A percentile compares a stretch with the other conserved stretches of the same genome.
Evolutionary conservation across 768 basidiomycete species (phyloP).

Genomic region (Calvatia gigantea): DNA sequence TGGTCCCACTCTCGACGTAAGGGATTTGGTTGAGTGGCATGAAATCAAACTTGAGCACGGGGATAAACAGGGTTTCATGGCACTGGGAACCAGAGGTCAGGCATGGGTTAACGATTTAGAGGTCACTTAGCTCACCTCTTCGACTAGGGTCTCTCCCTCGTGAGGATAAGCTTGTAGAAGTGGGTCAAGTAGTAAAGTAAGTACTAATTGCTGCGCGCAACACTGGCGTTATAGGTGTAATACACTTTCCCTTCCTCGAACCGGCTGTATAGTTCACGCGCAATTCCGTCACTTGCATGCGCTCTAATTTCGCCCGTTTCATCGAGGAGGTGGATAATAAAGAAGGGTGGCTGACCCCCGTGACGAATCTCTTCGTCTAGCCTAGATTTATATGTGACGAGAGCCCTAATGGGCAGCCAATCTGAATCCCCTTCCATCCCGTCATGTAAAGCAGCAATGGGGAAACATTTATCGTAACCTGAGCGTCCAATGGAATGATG

Average conservation of each 20-base stretch:
- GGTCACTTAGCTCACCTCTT: background rate
- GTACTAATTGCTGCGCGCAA: background rate
- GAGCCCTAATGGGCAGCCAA: background rate
- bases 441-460: background rate
- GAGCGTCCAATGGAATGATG: too few relatives aligned
- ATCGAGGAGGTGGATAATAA: background rate
- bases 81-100: background rate
- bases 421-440: too few relatives aligned
- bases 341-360: background rate
- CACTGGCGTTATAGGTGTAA: background rate
- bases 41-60: background rate
- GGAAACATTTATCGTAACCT: too few relatives aligned
- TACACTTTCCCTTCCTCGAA: conserved; percentile 1
- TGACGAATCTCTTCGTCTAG: background rate
- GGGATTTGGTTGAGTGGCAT: background rate
- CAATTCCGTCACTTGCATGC: background rate
- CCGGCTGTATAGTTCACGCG: background rate
- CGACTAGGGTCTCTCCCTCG: background rate
- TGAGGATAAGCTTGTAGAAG: background rate
- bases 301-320: conserved; percentile 2
- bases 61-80: background rate
- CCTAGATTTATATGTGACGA: conserved; percentile 7
- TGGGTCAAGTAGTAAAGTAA: background rate
- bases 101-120: background rate
- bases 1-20: background rate